Base-by-base conservation (phyloP, 805 yeast genomes). In the Pichia cephalocereana region DNA sequence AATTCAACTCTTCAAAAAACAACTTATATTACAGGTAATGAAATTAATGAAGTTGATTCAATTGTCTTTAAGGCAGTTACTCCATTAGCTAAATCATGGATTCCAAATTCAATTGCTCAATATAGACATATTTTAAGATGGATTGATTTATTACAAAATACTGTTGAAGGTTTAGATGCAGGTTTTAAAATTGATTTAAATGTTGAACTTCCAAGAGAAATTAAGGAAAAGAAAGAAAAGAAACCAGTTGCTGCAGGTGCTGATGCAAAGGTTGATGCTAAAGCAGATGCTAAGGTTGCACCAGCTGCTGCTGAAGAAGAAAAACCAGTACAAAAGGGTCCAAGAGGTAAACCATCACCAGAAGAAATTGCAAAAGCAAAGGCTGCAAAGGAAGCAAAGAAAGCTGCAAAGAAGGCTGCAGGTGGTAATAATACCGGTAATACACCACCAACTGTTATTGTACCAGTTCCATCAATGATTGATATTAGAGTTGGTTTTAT, bases 401-500 rank as follows among this genome's bases (percentile, higher is more conserved):
- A 65, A 54, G 70, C 64, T 18, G 70, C 70, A 18, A 69, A 70
- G 52, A 79, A 78, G 56, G 80, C 81, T 68, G 83, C 80, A 47
- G 77, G 75, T 55, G 83, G 78, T 34, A 80, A 79, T 48, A 59
- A 58, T 7, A 62, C 58, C 19, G 80, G 79, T 23, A 73, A 77
- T 64, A 79, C 81, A 57, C 70, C 71, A 42, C 70, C 73, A 42
- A 73, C 82, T 46, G 77, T 72, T 50, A 82, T 74, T 34, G 83
- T 86, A 47, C 83, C 91, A 57, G 74, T 72, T 58, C 96, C 98
- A 49, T 78, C 95, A 18, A 72, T 82, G 75, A 80, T 93, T 63
- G 97, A 90, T 65, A 80, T 93, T 70, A 81, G 95, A 65, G 96
- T 93, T 53, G 99, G 99, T 46, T 88, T 83, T 75, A 93, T 93